phyloP scores from a whole-genome alignment of 306 rosid species.

The Quercus glauca region DNA sequence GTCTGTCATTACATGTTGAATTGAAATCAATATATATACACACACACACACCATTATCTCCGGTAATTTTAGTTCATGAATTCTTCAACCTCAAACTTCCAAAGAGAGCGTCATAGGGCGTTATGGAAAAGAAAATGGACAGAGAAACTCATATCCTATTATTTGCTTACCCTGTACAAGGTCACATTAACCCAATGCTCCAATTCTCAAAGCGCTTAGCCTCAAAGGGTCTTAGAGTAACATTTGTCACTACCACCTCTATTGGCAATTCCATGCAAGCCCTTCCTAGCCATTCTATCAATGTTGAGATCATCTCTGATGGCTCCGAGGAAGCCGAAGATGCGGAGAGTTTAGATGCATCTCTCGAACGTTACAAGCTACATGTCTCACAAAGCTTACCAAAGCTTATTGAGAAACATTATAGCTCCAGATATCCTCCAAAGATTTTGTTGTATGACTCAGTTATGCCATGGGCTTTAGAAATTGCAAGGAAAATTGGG shows the following conservation, averaged over 20 bases:
- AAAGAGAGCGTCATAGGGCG: no score
- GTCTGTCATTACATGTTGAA: no score
- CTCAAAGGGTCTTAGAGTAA: constrained; percentile 21
- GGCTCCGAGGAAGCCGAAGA: constrained; percentile 3
- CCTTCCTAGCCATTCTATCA: background rate
- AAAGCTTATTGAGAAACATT: background rate
- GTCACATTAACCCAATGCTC: constrained; percentile 31
- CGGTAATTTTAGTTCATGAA: no score
- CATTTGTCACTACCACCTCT: constrained; percentile 5
- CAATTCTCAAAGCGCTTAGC: constrained; percentile 29
- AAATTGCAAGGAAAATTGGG: constrained; percentile 24
- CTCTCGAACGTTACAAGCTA: background rate
- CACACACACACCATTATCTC: no score
- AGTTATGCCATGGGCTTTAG: constrained; percentile 24
- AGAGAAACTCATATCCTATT: no score
- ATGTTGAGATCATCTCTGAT: constrained; percentile 20
- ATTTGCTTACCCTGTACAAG: no score
- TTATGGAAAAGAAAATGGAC: no score
- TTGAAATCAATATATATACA: no score
- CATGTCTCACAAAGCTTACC: constrained; percentile 1
- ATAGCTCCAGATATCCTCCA: background rate
- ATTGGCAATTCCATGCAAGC: background rate
- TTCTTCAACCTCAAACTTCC: no score
- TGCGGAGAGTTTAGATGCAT: background rate
- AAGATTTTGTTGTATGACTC: constrained; percentile 25